Base-by-base conservation (phyloP, 495 filamentous ascomycete species). In the Penicillium daleae region DNA sequence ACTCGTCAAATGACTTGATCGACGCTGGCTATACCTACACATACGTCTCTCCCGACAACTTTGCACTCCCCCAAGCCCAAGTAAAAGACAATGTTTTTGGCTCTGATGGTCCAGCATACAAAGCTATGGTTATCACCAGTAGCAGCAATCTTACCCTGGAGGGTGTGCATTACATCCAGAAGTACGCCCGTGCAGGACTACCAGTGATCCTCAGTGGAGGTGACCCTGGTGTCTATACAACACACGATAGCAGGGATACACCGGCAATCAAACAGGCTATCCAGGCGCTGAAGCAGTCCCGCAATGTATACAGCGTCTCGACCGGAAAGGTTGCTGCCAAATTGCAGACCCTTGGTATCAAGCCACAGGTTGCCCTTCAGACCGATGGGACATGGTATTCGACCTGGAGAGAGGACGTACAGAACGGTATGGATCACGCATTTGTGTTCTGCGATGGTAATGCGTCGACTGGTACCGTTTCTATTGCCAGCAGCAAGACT, bases 1-100 rank as follows among this genome's bases (percentile, higher is more conserved):
- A 74, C 39, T 52, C 62, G 6, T 40, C 57, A 4, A 59, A 39
- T n/a, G 69, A 71, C 57, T 31, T 71, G 49, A 44, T 66, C 6
- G 19, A 66, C 19, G 52, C 46, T 21, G 69, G 66, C 66, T 84
- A 73, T 61, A 77, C 79, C 0, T 80, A 82, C 59, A 74, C 79
- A n/a, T 84, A 85, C 62, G 70, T 84, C 1, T 75, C 75, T 2
- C 76, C 81, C 0, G 78, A 79, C 35, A 84, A 85, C 63, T 74
- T 83, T 39, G 68, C 68, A 12, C 69, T 80, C 3, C 62, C 70
- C 0, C 55, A 69, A 24, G 75, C 78, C 3, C 42, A 48, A 12
- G 77, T 83, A 0, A 61, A 57, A 12, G 64, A 78, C 57, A 70
- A 69, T 7, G 58, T 62, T 2, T 66, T 85, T 21, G 80, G 73